These are phyloP conservation scores for Orbilia ellipsospora DNA, from an alignment of 2,329 filamentous ascomycete species.

Conservation along the genomic window DNA sequence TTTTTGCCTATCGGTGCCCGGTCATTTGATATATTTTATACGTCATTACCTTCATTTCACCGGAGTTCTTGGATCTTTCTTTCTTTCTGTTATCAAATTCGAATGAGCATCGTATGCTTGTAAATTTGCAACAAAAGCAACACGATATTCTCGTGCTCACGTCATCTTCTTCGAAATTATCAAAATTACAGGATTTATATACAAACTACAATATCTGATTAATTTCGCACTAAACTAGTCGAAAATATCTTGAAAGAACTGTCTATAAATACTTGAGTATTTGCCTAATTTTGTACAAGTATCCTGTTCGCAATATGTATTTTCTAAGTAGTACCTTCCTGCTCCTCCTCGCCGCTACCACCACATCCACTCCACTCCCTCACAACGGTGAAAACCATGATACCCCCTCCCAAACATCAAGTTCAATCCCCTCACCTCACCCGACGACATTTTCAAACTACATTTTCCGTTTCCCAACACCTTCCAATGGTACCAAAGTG, in stretches of 20 bases:
- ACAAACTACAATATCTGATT: no score
- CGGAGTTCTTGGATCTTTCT: not conserved
- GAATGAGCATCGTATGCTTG: conserved; percentile 11
- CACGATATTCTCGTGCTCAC: not conserved
- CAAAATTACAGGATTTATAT: no score
- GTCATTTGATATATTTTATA: conserved; percentile 12
- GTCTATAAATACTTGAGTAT: no score
- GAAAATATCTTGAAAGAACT: no score
- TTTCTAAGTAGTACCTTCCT: conserved; percentile 9
- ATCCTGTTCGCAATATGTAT: conserved; percentile 4
- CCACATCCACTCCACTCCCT: conserved; percentile 20
- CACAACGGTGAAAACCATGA: conserved; percentile 19
- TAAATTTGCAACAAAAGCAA: conserved; percentile 52
- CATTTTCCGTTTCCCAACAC: conserved; percentile 42
- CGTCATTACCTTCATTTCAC: conserved; percentile 1
- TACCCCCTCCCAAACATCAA: not conserved
- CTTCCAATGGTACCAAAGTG: conserved; percentile 9
- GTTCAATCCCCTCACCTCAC: conserved; percentile 12
- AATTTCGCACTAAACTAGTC: no score
- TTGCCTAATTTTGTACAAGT: not conserved
- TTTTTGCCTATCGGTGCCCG: conserved; percentile 9
- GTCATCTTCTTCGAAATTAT: no score
- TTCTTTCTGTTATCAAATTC: not conserved
- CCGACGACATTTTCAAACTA: conserved; percentile 40
- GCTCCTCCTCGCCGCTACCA: conserved; percentile 13